Conservation (phyloP, 495 filamentous ascomycete species). For the Podospora australis region DNA sequence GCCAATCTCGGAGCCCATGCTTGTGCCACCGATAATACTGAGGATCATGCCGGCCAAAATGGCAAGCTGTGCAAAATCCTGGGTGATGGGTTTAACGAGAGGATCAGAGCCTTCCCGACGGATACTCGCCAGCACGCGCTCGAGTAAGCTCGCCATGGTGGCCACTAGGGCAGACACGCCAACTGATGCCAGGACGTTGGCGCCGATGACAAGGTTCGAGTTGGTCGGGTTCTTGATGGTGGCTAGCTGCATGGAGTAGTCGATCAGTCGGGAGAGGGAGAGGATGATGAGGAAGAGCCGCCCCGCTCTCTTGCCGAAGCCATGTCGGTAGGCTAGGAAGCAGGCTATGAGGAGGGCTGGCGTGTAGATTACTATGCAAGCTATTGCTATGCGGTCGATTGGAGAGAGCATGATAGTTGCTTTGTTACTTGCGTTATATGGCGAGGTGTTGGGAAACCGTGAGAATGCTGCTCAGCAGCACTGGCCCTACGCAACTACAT, state of each 20-base stretch:
- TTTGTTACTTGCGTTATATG: too few species aligned
- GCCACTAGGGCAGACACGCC: slow-evolving; percentile 31
- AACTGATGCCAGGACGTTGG: slow-evolving; percentile 23
- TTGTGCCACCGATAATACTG: slow-evolving; percentile 24
- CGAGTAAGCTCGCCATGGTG: slow-evolving; percentile 23
- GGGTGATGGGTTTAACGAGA: slow-evolving; percentile 17
- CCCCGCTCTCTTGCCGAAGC: slow-evolving; percentile 24
- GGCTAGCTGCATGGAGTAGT: slow-evolving; percentile 27
- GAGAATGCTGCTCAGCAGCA: too few species aligned
- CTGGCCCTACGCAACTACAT: too few species aligned
- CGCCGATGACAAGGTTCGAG: slow-evolving; percentile 20
- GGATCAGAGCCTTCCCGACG: slow-evolving; percentile 1
- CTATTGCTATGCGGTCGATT: slow-evolving; percentile 30
- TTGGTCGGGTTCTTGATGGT: slow-evolving; percentile 29
- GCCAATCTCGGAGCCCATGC: slow-evolving; percentile 3
- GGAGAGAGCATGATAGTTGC: too few species aligned
- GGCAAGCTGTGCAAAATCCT: slow-evolving; percentile 22
- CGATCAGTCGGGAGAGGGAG: slow-evolving; percentile 28
- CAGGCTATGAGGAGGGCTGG: slow-evolving; percentile 22
- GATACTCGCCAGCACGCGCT: slow-evolving; percentile 23
- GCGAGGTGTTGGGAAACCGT: too few species aligned
- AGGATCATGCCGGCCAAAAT: slow-evolving; percentile 27
- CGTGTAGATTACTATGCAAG: slow-evolving; percentile 25
- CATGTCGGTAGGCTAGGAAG: slow-evolving; percentile 13
- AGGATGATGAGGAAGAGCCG: slow-evolving; percentile 31